These are phyloP conservation scores for Nyctanthes arbortristis DNA, from an alignment of 257 asterid genomes.

Conservation along the genomic window DNA sequence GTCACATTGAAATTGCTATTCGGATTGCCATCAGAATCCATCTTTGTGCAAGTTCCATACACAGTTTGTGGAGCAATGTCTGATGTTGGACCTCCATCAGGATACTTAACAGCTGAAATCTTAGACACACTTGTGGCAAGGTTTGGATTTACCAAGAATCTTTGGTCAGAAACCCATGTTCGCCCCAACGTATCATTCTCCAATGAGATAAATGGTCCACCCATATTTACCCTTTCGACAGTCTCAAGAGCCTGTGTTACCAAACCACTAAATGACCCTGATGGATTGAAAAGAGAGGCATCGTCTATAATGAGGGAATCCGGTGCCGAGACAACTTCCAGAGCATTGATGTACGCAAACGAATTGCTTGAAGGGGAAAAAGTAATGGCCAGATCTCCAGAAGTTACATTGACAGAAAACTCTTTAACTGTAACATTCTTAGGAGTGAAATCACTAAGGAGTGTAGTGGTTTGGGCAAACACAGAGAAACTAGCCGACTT, in stretches of 20 bases:
- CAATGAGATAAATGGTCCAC: slow-evolving; percentile 60
- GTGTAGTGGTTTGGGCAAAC: slow-evolving; percentile 33
- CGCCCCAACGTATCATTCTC: slow-evolving; percentile 69
- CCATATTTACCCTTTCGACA: slow-evolving; percentile 74
- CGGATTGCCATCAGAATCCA: no score
- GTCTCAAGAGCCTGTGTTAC: slow-evolving; percentile 55
- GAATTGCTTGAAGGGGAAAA: slow-evolving; percentile 54
- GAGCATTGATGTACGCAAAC: slow-evolving; percentile 61
- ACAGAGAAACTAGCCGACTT: slow-evolving; percentile 37
- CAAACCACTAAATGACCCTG: slow-evolving; percentile 45
- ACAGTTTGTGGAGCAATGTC: slow-evolving; percentile 71
- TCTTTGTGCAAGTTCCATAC: slow-evolving; percentile 67
- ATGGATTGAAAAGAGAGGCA: slow-evolving; percentile 46
- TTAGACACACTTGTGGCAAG: slow-evolving; percentile 34
- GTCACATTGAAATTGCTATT: no score
- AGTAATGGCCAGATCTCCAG: slow-evolving; percentile 48
- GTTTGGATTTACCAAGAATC: slow-evolving; percentile 34
- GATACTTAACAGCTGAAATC: slow-evolving; percentile 51
- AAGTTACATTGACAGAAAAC: slow-evolving; percentile 44
- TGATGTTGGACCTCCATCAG: slow-evolving; percentile 46
- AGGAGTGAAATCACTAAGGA: slow-evolving; percentile 39
- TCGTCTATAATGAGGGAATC: slow-evolving; percentile 53
- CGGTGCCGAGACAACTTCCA: slow-evolving; percentile 74
- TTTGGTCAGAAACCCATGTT: slow-evolving; percentile 58
- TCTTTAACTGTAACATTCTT: slow-evolving; percentile 39